phyloP scores from a whole-genome alignment of 1,284 basidiomycete genomes.

The Phylloporus sp. region DNA sequence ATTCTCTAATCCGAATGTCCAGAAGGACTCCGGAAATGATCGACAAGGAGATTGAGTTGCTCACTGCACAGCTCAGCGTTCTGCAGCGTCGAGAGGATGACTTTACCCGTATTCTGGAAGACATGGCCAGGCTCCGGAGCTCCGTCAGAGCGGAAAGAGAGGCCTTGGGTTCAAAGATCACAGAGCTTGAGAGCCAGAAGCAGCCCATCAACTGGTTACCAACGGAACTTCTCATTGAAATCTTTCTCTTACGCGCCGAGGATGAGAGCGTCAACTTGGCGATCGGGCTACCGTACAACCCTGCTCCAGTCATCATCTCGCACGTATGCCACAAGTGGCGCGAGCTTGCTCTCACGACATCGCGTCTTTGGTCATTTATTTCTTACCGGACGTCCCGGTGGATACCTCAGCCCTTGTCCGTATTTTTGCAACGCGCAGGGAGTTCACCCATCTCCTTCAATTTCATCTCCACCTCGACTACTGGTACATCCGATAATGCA shows the following conservation, averaged over 20 bases:
- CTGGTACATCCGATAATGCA: constrained; percentile 7
- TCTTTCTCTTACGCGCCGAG: constrained; percentile 42
- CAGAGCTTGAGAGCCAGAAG: constrained; percentile 42
- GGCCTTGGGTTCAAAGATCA: constrained; percentile 32
- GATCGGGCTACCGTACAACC: constrained; percentile 29
- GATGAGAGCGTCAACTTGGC: constrained; percentile 22
- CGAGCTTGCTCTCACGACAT: constrained; percentile 43
- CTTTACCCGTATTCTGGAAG: constrained; percentile 42
- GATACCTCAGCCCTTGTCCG: constrained; percentile 29
- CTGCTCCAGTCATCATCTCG: constrained; percentile 43
- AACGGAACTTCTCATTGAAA: constrained; percentile 48
- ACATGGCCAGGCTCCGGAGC: constrained; percentile 43
- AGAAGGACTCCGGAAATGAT: constrained; percentile 31
- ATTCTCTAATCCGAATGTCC: constrained; percentile 20
- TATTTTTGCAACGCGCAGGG: constrained; percentile 43
- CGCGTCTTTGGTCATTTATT: constrained; percentile 49
- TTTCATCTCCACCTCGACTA: constrained; percentile 30
- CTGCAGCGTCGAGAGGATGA: constrained; percentile 44
- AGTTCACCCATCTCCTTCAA: constrained; percentile 41
- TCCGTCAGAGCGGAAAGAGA: constrained; percentile 39
- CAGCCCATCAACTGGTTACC: constrained; percentile 55
- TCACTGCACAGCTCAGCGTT: constrained; percentile 43
- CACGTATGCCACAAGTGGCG: constrained; percentile 55
- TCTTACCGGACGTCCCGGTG: constrained; percentile 34
- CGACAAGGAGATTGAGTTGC: constrained; percentile 39